Conservation (phyloP, 148 eudicot species). For the Gaultheria prostrata region DNA sequence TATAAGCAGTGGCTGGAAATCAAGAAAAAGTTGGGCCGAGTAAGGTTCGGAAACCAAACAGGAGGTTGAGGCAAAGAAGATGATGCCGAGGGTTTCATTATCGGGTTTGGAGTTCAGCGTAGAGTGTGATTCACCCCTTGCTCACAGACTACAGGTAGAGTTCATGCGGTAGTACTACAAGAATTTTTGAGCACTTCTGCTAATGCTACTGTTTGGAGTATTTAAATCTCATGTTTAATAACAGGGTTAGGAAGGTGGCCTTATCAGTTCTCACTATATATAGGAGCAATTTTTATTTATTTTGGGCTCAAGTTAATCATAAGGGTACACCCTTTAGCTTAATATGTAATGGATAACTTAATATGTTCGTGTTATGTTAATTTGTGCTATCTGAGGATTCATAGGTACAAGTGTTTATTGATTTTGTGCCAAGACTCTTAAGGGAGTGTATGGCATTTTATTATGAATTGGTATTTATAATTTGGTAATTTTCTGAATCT, state of each 20-base stretch:
- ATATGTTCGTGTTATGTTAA: not conserved
- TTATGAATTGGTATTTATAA: not conserved
- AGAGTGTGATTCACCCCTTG: not conserved
- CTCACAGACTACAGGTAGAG: not conserved
- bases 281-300: not conserved
- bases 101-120: not conserved
- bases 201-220: not conserved
- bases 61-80: constrained; percentile 1
- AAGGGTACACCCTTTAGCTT: not conserved
- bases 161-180: not conserved
- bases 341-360: not conserved
- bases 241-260: not conserved
- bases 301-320: not conserved
- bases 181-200: not conserved
- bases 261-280: not conserved
- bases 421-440: not conserved
- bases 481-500: not conserved
- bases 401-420: not conserved
- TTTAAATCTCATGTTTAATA: not conserved
- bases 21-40: not conserved
- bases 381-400: not conserved
- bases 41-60: constrained; percentile 5
- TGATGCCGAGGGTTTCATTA: not conserved
- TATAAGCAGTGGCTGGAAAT: not conserved
- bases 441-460: not conserved